Evolutionary conservation across 495 filamentous ascomycete genomes (phyloP).

Genomic region (Penicillium riverlandense): DNA sequence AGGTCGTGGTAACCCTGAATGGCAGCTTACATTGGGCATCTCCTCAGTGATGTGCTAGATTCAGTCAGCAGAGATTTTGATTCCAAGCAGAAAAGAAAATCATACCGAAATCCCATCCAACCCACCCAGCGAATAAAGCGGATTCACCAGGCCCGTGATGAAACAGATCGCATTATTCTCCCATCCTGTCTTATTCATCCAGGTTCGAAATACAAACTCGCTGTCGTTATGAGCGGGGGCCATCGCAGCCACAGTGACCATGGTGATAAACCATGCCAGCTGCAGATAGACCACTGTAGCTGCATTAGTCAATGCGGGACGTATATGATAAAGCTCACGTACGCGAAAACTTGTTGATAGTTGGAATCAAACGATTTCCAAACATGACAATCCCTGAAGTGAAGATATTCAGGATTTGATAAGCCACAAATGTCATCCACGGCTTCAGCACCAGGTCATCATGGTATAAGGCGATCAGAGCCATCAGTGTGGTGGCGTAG

Average conservation of each 20-base stretch:
- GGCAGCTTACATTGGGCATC: slow-evolving; percentile 51
- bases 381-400: slow-evolving; percentile 27
- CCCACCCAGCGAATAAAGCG: slow-evolving; percentile 69
- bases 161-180: slow-evolving; percentile 64
- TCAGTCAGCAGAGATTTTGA: neutral
- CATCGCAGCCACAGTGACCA: slow-evolving; percentile 59
- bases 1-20: too few species aligned
- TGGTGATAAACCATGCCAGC: slow-evolving; percentile 60
- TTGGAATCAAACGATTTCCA: slow-evolving; percentile 28
- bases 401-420: slow-evolving; percentile 25
- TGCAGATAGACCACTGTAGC: slow-evolving; percentile 49
- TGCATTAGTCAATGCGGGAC: neutral
- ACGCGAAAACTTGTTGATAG: slow-evolving; percentile 33
- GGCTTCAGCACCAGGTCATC: slow-evolving; percentile 25
- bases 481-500: slow-evolving; percentile 27
- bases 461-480: slow-evolving; percentile 28
- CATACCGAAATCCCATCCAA: slow-evolving; percentile 45
- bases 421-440: slow-evolving; percentile 33
- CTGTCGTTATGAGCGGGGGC: slow-evolving; percentile 46
- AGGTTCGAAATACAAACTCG: slow-evolving; percentile 56
- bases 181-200: slow-evolving; percentile 63
- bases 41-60: slow-evolving; percentile 72
- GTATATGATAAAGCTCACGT: neutral
- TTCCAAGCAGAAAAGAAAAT: slow-evolving; percentile 14
- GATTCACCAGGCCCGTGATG: slow-evolving; percentile 68